Conservation (phyloP, 176 grass and related monocot genomes). For the Musa beccarii region DNA sequence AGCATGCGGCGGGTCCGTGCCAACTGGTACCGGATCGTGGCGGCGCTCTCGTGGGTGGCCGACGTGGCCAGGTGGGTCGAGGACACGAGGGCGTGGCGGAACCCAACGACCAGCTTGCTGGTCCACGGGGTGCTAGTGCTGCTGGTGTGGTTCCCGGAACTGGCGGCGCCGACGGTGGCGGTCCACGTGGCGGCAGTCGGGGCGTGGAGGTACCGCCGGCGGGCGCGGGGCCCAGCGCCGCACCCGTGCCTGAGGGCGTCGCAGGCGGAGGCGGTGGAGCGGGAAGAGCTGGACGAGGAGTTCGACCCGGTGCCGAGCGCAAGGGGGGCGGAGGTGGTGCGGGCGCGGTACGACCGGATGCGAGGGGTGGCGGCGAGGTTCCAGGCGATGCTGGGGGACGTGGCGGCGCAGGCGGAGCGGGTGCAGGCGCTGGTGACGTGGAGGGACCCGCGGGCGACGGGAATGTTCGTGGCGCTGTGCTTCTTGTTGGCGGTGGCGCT, state of each 20-base stretch:
- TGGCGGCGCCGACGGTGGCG: slow-evolving; percentile 49
- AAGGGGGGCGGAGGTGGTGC: slow-evolving; percentile 49
- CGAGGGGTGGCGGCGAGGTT: slow-evolving; percentile 57
- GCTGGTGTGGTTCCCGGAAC: slow-evolving; percentile 82
- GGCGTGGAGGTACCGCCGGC: slow-evolving; percentile 47
- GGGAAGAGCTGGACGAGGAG: slow-evolving; percentile 92
- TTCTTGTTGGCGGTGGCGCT: slow-evolving; percentile 40
- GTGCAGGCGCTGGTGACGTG: slow-evolving; percentile 82
- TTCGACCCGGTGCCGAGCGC: slow-evolving; percentile 62
- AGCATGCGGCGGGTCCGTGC: slow-evolving; percentile 92
- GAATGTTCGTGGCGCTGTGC: slow-evolving; percentile 72
- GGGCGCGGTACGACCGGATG: slow-evolving; percentile 51
- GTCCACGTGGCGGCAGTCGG: slow-evolving; percentile 47
- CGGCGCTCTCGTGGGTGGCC: slow-evolving; percentile 52
- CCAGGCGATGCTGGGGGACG: slow-evolving; percentile 77
- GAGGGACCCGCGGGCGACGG: slow-evolving; percentile 70
- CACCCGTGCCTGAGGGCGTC: slow-evolving; percentile 65
- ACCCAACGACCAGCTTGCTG: slow-evolving; percentile 48
- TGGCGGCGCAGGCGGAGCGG: slow-evolving; percentile 77
- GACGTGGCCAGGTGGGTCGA: slow-evolving; percentile 54
- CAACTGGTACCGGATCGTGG: slow-evolving; percentile 61
- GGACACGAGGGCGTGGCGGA: slow-evolving; percentile 57
- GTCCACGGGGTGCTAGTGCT: slow-evolving; percentile 68
- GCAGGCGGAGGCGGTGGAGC: slow-evolving; percentile 51
- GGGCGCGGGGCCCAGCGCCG: slow-evolving; percentile 29